phyloP scores from a whole-genome alignment of 352 stramenopile species.

The Pythium brachiatum region DNA sequence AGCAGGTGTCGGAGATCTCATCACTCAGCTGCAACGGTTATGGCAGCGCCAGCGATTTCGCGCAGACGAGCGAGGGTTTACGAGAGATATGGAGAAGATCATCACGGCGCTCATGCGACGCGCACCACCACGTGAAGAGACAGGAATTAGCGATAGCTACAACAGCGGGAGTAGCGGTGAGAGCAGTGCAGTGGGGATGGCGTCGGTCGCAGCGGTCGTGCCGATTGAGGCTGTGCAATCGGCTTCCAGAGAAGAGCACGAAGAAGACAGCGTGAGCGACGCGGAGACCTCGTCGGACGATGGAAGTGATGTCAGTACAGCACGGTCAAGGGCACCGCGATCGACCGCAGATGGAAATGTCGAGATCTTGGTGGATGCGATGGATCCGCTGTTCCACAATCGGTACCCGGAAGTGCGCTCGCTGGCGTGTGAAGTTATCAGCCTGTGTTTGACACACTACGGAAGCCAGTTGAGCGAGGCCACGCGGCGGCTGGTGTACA shows the following conservation, averaged over 20 bases:
- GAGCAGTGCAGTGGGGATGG: background rate
- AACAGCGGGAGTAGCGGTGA: slow-evolving; percentile 14
- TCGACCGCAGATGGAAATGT: slow-evolving; percentile 33
- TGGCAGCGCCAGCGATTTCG: slow-evolving; percentile 63
- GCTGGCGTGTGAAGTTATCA: slow-evolving; percentile 74
- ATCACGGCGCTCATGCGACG: slow-evolving; percentile 20
- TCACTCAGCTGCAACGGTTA: slow-evolving; percentile 55
- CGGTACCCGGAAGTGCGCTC: slow-evolving; percentile 62
- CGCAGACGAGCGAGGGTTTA: slow-evolving; percentile 60
- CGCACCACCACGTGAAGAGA: background rate
- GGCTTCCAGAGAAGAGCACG: background rate
- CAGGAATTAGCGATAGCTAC: background rate
- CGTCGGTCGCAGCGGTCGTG: background rate
- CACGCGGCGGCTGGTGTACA: slow-evolving; percentile 54
- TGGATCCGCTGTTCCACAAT: slow-evolving; percentile 68
- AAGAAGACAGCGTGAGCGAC: background rate
- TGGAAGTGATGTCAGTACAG: background rate
- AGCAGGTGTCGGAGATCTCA: slow-evolving; percentile 37
- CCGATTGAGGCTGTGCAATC: background rate
- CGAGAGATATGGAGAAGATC: slow-evolving; percentile 66
- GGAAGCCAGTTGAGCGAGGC: slow-evolving; percentile 40
- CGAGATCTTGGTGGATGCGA: slow-evolving; percentile 52
- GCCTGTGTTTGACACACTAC: slow-evolving; percentile 65
- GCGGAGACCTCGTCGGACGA: background rate
- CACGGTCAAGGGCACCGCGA: background rate